Conservation (phyloP, 73 alveolate species). For the Paramecium bursaria region DNA sequence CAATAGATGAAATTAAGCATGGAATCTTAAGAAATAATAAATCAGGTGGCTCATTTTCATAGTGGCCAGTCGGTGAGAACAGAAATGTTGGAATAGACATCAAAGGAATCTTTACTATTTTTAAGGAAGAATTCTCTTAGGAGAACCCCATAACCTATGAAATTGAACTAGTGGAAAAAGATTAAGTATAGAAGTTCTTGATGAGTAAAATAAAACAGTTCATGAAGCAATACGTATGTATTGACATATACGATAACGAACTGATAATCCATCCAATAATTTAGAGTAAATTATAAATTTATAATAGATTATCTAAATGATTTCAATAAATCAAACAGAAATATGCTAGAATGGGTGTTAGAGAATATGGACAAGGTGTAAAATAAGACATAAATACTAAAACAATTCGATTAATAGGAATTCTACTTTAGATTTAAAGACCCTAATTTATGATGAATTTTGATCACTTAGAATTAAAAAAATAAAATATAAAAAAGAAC, state of each 20-base stretch:
- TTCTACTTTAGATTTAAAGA: conserved; percentile 52
- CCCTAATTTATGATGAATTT: neutral
- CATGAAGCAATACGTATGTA: neutral
- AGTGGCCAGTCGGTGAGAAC: neutral
- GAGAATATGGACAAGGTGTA: neutral
- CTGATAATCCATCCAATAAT: conserved; percentile 36
- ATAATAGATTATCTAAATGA: conserved; percentile 17
- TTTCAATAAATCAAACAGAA: conserved; percentile 1
- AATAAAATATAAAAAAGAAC: no score
- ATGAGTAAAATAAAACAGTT: neutral
- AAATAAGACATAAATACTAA: conserved; percentile 1
- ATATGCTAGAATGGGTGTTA: conserved; percentile 24
- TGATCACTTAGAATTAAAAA: neutral
- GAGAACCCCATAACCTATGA: neutral
- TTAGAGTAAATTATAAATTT: neutral
- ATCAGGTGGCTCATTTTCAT: conserved; percentile 18
- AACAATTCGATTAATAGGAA: conserved; percentile 27
- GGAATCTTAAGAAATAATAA: conserved; percentile 85
- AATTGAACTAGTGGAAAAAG: neutral
- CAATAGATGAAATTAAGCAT: conserved; percentile 84
- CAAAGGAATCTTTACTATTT: neutral
- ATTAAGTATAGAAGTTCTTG: neutral
- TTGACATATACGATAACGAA: conserved; percentile 38
- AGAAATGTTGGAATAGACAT: conserved; percentile 8
- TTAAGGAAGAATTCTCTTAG: conserved; percentile 35